Evolutionary conservation across 2,329 filamentous ascomycete genomes (phyloP).

Genomic region (Lecanicillium sp.): DNA sequence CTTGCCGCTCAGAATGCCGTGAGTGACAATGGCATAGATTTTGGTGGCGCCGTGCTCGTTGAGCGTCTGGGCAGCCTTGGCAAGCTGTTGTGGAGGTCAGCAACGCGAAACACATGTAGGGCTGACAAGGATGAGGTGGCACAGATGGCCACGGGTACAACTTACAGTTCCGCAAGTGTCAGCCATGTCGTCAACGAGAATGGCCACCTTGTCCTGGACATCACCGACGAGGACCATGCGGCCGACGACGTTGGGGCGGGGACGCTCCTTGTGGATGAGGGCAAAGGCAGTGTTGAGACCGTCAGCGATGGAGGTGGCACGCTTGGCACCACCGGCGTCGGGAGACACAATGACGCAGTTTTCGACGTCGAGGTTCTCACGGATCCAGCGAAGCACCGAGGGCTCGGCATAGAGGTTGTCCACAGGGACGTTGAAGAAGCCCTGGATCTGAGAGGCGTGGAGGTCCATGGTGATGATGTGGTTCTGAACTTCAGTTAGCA

Average conservation of each 20-base stretch:
- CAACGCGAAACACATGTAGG: not conserved
- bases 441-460: slow-evolving; percentile 88
- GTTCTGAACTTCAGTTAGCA: slow-evolving; percentile 18
- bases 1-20: slow-evolving; percentile 82
- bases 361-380: slow-evolving; percentile 70
- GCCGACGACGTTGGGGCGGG: slow-evolving; percentile 76
- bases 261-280: slow-evolving; percentile 93
- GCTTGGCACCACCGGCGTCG: slow-evolving; percentile 89
- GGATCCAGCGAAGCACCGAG: slow-evolving; percentile 83
- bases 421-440: slow-evolving; percentile 79
- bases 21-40: slow-evolving; percentile 91
- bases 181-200: slow-evolving; percentile 96
- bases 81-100: slow-evolving; percentile 26
- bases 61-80: slow-evolving; percentile 82
- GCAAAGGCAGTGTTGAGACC: slow-evolving; percentile 85
- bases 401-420: slow-evolving; percentile 89
- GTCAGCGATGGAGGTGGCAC: slow-evolving; percentile 88
- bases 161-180: slow-evolving; percentile 78
- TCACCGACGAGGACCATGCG: slow-evolving; percentile 93
- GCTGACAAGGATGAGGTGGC: not conserved
- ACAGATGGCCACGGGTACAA: slow-evolving; percentile 3
- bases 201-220: slow-evolving; percentile 82
- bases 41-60: slow-evolving; percentile 79
- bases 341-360: slow-evolving; percentile 93
- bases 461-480: slow-evolving; percentile 89